Evolutionary conservation across 306 rosid genomes (phyloP), one percentile per base, ranked within the genome.

Genomic region (Castanospermum australe): DNA sequence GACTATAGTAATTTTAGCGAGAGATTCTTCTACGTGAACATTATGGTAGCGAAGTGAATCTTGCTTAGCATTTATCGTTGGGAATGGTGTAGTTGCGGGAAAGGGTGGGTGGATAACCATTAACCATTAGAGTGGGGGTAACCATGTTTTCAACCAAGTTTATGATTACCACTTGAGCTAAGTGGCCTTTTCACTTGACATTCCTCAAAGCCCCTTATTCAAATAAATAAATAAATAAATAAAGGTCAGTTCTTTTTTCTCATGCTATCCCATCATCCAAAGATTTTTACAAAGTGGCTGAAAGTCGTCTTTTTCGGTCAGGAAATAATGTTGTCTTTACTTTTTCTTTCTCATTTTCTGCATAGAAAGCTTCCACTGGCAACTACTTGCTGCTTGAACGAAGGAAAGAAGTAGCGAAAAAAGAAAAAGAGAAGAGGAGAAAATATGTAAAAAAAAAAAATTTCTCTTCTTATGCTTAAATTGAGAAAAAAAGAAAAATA

Each of bases 101-200:
- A 80, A 48, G 21, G 5, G 11, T 52, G 21, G 5, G 11, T 52
- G 3, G 42, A 15, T 28, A 51, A 67, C 73, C 75, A 12, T 20
- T 44, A 3, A 42, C 55, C 52, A 55, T 18, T 71, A 25, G 18
- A 77, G 59, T 55, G 42, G 18, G 42, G 18, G 10, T 66, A 45
- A 54, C 54, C 76, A 56, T 44, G 56, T 45, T 59, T 74, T 81
- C 76, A 81, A 75, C 22, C 1, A 48, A 38, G 39, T 59, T 25
- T 36, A 67, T 81, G 76, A 75, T 81, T 59, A 25, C 55, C 55
- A n/a, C 17, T 35, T 18, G 15, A 42, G 17, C 60, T 64, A 8
- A 14, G 28, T 6, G 38, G 41, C 44, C 28, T 15, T 30, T 59
- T 59, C 41, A 20, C 41, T 20, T 30, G 5, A 35, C 64, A 6